A percentile compares a stretch with the other conserved stretches of the same genome.
Conservation (phyloP, 768 basidiomycete genomes). For the Leccinellum luteum region DNA sequence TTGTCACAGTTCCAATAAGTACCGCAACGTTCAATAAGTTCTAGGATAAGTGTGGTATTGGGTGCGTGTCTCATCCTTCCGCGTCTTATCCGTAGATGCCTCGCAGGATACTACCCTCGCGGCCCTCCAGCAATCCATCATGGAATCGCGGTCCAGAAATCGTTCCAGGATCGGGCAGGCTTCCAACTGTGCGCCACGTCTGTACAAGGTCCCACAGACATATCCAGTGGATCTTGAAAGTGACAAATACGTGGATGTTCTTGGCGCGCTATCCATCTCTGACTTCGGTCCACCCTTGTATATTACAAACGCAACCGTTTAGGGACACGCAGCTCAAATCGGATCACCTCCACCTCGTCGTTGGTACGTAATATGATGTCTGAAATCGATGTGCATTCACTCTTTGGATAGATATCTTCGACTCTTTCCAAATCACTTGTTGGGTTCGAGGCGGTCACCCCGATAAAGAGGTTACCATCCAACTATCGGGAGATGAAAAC, state of each 20-base stretch:
- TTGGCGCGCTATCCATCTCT: neutral
- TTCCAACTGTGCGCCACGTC: neutral
- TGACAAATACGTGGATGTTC: neutral
- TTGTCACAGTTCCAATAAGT: too few species aligned
- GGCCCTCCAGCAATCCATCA: neutral
- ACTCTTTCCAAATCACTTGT: neutral
- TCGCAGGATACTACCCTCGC: neutral
- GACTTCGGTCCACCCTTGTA: neutral
- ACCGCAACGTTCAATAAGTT: too few species aligned
- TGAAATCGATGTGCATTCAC: neutral
- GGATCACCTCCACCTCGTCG: neutral
- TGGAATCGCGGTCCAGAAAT: neutral
- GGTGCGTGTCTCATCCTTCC: neutral
- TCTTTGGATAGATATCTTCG: neutral
- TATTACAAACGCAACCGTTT: neutral
- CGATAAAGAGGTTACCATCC: neutral
- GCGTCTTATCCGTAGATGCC: neutral
- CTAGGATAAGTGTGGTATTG: neutral
- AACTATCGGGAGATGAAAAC: neutral
- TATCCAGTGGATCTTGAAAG: neutral
- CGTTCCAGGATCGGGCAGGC: neutral
- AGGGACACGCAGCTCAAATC: neutral
- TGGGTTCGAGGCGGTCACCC: neutral
- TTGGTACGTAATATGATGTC: neutral
- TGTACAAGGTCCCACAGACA: neutral